These are phyloP conservation scores for Sordaria brevicollis DNA, from an alignment of 495 filamentous ascomycete species.

Conservation along the genomic window DNA sequence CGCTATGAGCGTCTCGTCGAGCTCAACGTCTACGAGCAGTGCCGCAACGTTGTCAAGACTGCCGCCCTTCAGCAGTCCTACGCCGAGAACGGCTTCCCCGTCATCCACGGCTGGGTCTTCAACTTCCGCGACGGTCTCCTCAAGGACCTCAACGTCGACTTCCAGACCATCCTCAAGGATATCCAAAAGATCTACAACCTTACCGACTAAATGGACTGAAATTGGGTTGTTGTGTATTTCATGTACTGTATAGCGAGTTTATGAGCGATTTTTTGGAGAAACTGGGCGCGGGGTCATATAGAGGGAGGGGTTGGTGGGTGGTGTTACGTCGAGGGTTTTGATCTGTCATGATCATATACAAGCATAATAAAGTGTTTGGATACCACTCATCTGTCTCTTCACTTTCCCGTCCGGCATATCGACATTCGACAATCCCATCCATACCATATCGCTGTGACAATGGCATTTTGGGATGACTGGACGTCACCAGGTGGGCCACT, in stretches of 20 bases:
- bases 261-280: not conserved
- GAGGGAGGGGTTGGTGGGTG: not conserved
- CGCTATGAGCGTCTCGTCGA: constrained; percentile 48
- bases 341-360: not conserved
- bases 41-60: constrained; percentile 49
- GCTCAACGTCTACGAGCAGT: constrained; percentile 50
- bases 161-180: constrained; percentile 29
- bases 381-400: not conserved
- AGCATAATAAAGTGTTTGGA: not conserved
- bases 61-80: constrained; percentile 45
- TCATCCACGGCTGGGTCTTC: constrained; percentile 50
- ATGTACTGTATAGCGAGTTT: not conserved
- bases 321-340: not conserved
- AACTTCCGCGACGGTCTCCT: constrained; percentile 41
- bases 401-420: not conserved
- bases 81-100: constrained; percentile 38
- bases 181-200: constrained; percentile 50
- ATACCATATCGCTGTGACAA: not conserved
- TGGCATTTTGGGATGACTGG: not conserved
- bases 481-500: not conserved
- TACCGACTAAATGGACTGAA: constrained; percentile 12
- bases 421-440: not conserved
- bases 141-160: constrained; percentile 43
- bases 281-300: not conserved
- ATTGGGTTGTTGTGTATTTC: not conserved